Evolutionary conservation across 2,329 filamentous ascomycete species (phyloP), one percentile per base, ranked within the genome.

Genomic region (Cordyceps pruinosa): DNA sequence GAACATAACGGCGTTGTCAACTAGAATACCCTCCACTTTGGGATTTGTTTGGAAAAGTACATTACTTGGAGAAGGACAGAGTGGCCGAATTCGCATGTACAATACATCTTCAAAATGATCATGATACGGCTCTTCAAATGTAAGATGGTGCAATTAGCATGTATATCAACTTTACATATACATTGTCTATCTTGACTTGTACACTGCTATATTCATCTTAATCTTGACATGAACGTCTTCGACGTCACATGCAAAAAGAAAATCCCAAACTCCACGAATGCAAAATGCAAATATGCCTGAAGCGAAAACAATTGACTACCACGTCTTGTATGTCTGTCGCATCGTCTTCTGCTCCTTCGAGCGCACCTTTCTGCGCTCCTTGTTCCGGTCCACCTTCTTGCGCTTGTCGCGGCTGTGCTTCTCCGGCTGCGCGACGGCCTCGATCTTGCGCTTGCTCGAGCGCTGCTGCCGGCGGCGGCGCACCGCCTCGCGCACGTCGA

Each of bases 381-480:
- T 91, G 78, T 94, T 94, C 76, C 86, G 85, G 69, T 94, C 90
- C 61, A 88, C 81, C 77, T 87, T 91, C 76, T 87, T 89, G 69
- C 82, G 85, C 84, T 97, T 97, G 64, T 88, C 85, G 66, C 81
- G 78, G 28, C 86, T 89, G 65, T 85, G 85, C 68, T 80, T 87
- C 73, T 94, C 93, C 1, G 94, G 94, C 66, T 88, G 83, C 50
- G 82, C 82, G 25, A 99, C 85, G 12, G 89, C 89, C 69, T 95
- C 92, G 62, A 97, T 89, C 73, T 90, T 89, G 66, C 94, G 83
- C 82, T 99, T 99, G 61, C 80, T 83, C 55, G 87, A 84, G 62
- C 95, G 78, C 66, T 85, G 83, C 68, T 90, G 84, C 63, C 94
- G 79, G 66, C 87, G 84, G 62, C 81, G 79, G 66, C 82, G 83